Evolutionary conservation across 1,284 basidiomycete genomes (phyloP).

Genomic region (Apiotrichum siamense): DNA sequence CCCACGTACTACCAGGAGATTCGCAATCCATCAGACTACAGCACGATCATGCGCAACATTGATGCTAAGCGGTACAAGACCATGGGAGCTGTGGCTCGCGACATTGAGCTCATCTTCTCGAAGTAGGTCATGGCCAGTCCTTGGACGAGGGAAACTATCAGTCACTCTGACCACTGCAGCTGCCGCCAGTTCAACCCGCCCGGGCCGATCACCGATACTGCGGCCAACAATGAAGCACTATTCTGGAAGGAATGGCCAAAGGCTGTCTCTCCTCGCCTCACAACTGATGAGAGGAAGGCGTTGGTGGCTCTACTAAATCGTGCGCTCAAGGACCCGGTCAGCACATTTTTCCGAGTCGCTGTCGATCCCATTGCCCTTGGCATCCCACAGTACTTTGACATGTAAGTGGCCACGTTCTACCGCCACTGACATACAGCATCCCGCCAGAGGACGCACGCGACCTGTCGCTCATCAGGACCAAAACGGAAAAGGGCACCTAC

Average conservation of each 20-base stretch:
- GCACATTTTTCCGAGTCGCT: constrained; percentile 74
- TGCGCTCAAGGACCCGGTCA: constrained; percentile 65
- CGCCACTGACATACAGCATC: constrained; percentile 21
- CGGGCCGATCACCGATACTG: constrained; percentile 58
- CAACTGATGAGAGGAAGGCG: constrained; percentile 73
- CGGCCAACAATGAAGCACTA: constrained; percentile 64
- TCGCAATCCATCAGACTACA: constrained; percentile 87
- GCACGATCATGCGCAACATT: constrained; percentile 71
- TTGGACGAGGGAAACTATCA: background rate
- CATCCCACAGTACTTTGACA: constrained; percentile 47
- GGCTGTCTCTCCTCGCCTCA: constrained; percentile 64
- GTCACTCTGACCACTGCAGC: constrained; percentile 13
- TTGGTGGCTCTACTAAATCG: constrained; percentile 66
- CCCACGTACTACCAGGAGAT: constrained; percentile 96
- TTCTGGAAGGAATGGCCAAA: constrained; percentile 87
- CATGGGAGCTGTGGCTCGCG: constrained; percentile 75
- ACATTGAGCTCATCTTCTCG: constrained; percentile 74
- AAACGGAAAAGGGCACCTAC: constrained; percentile 56
- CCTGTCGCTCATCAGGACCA: constrained; percentile 70
- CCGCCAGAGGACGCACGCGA: constrained; percentile 70
- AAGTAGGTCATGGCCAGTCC: constrained; percentile 54
- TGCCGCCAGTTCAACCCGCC: constrained; percentile 84
- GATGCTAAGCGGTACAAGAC: constrained; percentile 58
- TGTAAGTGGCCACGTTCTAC: background rate
- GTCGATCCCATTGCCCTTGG: constrained; percentile 41